Conservation (phyloP, 768 basidiomycete genomes). For the Rhizopogon salebrosus region DNA sequence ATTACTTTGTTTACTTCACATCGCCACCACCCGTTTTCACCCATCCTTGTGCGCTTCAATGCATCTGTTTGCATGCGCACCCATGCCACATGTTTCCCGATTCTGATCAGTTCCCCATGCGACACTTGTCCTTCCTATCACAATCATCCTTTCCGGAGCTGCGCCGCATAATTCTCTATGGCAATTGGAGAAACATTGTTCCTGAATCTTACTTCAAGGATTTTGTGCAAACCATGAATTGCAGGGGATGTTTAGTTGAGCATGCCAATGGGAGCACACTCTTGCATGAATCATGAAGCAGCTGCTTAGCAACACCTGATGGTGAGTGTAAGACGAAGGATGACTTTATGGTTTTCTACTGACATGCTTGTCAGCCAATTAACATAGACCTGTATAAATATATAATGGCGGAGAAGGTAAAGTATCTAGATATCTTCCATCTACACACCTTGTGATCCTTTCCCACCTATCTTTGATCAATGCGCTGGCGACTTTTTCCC, state of each 20-base stretch:
- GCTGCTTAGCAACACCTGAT: too few relatives aligned
- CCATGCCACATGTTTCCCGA: constrained; percentile 33
- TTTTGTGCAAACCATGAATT: constrained; percentile 26
- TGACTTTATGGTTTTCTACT: neutral
- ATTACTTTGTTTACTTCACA: constrained; percentile 54
- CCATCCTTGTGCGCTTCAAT: constrained; percentile 30
- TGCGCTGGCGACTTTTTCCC: neutral
- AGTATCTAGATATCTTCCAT: too few relatives aligned
- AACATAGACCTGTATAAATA: neutral
- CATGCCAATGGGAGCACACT: constrained; percentile 7
- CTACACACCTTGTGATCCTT: neutral
- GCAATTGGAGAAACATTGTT: constrained; percentile 44
- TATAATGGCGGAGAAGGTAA: neutral
- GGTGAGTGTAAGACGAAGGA: neutral
- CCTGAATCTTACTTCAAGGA: constrained; percentile 32
- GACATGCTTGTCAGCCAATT: neutral
- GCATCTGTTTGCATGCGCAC: constrained; percentile 47
- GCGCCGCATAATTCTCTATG: constrained; percentile 40
- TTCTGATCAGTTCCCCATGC: constrained; percentile 36
- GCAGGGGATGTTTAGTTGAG: constrained; percentile 28
- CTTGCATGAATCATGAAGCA: neutral
- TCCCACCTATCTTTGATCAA: neutral
- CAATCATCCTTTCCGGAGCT: constrained; percentile 42
- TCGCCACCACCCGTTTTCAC: constrained; percentile 21
- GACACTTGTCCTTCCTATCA: constrained; percentile 44